These are phyloP conservation scores for Globisporangium megalacanthum DNA, from an alignment of 352 stramenopile species.

Conservation along the genomic window DNA sequence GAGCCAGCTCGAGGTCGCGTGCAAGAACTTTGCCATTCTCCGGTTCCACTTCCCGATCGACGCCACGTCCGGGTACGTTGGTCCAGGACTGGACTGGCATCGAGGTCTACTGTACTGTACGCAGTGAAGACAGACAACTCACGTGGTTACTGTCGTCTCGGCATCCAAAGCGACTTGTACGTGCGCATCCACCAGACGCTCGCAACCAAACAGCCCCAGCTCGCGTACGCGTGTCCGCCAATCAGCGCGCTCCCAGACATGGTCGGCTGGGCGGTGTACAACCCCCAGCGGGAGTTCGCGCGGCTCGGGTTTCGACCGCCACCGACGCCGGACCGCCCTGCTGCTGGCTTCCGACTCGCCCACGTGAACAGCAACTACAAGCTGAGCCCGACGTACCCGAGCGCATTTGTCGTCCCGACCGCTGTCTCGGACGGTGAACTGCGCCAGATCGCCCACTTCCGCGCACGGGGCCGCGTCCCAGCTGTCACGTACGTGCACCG, in stretches of 20 bases:
- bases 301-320: conserved; percentile 47
- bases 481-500: conserved; percentile 88
- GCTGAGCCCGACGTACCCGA: conserved; percentile 79
- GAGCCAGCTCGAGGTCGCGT: conserved; percentile 76
- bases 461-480: conserved; percentile 89
- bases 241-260: conserved; percentile 32
- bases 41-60: conserved; percentile 75
- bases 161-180: conserved; percentile 38
- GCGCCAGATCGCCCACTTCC: conserved; percentile 85
- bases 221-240: conserved; percentile 41
- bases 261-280: conserved; percentile 49
- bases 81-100: background rate
- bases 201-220: conserved; percentile 36
- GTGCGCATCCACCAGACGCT: conserved; percentile 66
- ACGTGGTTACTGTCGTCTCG: background rate
- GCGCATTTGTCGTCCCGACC: conserved; percentile 85
- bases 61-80: conserved; percentile 38
- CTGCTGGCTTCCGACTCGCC: conserved; percentile 58
- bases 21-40: conserved; percentile 84
- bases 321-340: conserved; percentile 20
- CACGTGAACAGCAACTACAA: conserved; percentile 75
- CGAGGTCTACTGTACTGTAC: background rate
- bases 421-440: conserved; percentile 90
- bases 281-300: conserved; percentile 50
- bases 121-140: background rate